phyloP scores from a whole-genome alignment of 805 yeast species.

The Ogataea glucozyma region DNA sequence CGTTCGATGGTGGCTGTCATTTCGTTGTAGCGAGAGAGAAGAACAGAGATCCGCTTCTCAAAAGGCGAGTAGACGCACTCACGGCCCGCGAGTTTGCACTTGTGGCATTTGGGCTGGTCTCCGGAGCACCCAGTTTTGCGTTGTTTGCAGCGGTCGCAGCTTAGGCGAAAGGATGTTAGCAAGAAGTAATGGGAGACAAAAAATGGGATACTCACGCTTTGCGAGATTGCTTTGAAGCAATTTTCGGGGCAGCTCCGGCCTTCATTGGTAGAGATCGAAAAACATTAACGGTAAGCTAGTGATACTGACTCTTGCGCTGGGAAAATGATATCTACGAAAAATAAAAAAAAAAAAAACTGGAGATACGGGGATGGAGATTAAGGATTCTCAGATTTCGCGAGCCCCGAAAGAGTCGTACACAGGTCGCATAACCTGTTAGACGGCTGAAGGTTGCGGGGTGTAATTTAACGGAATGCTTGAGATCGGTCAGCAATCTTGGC shows the following conservation, averaged over 20 bases:
- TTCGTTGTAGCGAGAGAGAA: conserved; percentile 23
- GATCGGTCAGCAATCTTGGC: not conserved
- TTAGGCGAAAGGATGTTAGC: conserved; percentile 1
- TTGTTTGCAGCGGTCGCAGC: conserved; percentile 26
- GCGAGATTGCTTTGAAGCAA: not conserved
- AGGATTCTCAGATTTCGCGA: too few relatives aligned
- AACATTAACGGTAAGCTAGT: too few relatives aligned
- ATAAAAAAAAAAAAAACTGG: too few relatives aligned
- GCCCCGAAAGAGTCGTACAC: too few relatives aligned
- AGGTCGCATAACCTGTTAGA: too few relatives aligned
- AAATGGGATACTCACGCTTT: conserved; percentile 6
- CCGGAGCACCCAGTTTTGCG: conserved; percentile 30
- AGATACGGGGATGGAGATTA: too few relatives aligned
- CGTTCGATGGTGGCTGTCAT: conserved; percentile 20
- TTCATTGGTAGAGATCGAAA: too few relatives aligned
- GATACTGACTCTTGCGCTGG: too few relatives aligned
- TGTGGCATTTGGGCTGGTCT: conserved; percentile 24
- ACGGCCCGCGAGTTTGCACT: conserved; percentile 14
- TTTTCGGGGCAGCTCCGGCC: too few relatives aligned
- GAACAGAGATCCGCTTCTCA: conserved; percentile 25
- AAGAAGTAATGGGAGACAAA: not conserved
- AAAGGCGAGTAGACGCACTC: conserved; percentile 27
- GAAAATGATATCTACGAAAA: too few relatives aligned
- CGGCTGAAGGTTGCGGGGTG: too few relatives aligned
- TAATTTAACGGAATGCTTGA: not conserved